These are phyloP conservation scores for Neobulgaria alba DNA, from an alignment of 2,329 filamentous ascomycete species.

Conservation along the genomic window DNA sequence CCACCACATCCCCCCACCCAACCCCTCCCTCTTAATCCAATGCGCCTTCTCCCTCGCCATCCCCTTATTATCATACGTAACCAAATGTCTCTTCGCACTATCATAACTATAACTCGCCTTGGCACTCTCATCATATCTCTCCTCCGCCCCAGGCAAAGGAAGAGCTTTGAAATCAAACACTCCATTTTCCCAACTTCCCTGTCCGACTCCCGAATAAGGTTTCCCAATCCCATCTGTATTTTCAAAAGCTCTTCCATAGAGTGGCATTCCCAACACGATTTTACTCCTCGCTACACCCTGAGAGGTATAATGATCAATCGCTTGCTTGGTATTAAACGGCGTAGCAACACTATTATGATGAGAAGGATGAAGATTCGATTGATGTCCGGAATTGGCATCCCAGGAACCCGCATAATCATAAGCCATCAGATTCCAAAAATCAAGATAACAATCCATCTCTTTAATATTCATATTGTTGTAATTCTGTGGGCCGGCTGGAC, in stretches of 20 bases:
- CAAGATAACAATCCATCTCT: slow-evolving; percentile 56
- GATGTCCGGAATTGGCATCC: slow-evolving; percentile 65
- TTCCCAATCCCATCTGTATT: slow-evolving; percentile 67
- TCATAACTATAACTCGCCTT: slow-evolving; percentile 76
- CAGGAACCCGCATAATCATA: slow-evolving; percentile 85
- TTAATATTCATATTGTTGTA: slow-evolving; percentile 53
- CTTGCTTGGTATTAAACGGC: slow-evolving; percentile 67
- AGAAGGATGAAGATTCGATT: slow-evolving; percentile 67
- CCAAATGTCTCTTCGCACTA: slow-evolving; percentile 50
- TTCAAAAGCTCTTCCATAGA: slow-evolving; percentile 82
- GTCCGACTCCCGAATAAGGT: slow-evolving; percentile 62
- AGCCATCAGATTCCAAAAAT: slow-evolving; percentile 79
- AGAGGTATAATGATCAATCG: slow-evolving; percentile 60
- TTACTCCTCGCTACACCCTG: slow-evolving; percentile 60
- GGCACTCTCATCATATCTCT: slow-evolving; percentile 52
- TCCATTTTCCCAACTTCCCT: slow-evolving; percentile 76
- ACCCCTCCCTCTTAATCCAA: slow-evolving; percentile 55
- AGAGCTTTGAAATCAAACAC: slow-evolving; percentile 85
- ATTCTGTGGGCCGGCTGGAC: slow-evolving; percentile 53
- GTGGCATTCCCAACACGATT: slow-evolving; percentile 82
- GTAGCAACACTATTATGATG: slow-evolving; percentile 51
- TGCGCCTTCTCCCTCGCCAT: slow-evolving; percentile 62
- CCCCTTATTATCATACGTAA: slow-evolving; percentile 68
- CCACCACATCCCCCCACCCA: slow-evolving; percentile 90
- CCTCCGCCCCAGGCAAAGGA: slow-evolving; percentile 57